These are phyloP conservation scores for Saccharum hybrid DNA, from an alignment of 202 grass and related monocot genomes.

Conservation along the genomic window DNA sequence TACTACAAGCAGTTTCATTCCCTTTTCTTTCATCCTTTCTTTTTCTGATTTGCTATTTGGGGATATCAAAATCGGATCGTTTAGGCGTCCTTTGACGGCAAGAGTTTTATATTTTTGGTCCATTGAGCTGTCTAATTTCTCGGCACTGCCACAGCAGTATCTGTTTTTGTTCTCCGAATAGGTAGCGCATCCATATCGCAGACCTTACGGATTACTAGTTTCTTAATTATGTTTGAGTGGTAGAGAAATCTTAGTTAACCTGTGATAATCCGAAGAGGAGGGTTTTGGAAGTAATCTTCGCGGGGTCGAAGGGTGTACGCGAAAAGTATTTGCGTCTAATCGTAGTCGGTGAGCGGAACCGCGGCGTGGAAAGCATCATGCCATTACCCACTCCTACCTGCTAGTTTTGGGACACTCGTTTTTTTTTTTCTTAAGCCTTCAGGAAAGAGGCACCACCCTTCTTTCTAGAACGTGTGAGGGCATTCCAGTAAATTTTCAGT, in stretches of 20 bases:
- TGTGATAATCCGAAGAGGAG: conserved; percentile 20
- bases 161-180: neutral
- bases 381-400: conserved; percentile 65
- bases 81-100: conserved; percentile 29
- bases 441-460: conserved; percentile 25
- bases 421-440: neutral
- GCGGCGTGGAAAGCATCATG: conserved; percentile 50
- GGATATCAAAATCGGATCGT: conserved; percentile 25
- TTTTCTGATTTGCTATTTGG: conserved; percentile 26
- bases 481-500: neutral
- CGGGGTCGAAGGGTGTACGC: conserved; percentile 11
- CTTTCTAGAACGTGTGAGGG: conserved; percentile 52
- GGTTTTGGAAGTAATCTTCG: conserved; percentile 2
- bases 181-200: conserved; percentile 23
- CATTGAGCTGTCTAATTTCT: conserved; percentile 40
- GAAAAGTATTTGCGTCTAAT: conserved; percentile 39
- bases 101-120: conserved; percentile 11
- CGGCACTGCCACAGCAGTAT: neutral
- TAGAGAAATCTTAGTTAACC: conserved; percentile 18
- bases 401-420: conserved; percentile 44
- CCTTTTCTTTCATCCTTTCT: neutral
- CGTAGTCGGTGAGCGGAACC: conserved; percentile 61
- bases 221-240: conserved; percentile 21
- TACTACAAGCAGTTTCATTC: conserved; percentile 23
- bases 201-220: conserved; percentile 16